phyloP scores from a whole-genome alignment of 2,329 filamentous ascomycete species.

The Hypoxylon rubiginosum region DNA sequence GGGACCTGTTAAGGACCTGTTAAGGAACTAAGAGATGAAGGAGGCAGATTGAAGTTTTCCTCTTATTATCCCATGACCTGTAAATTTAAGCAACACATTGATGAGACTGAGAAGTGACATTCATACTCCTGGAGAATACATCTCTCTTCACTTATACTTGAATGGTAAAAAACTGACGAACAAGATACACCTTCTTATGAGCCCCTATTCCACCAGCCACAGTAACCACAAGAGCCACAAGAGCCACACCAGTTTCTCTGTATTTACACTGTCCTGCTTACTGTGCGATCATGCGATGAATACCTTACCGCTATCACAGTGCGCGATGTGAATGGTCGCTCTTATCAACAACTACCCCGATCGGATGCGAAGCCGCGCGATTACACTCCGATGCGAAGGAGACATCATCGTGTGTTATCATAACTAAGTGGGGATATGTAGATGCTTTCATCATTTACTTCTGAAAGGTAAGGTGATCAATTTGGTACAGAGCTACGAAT shows the following conservation, averaged over 20 bases:
- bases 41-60: too few species aligned
- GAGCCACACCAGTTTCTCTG: conserved; percentile 12
- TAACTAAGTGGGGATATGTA: background rate
- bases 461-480: background rate
- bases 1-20: too few species aligned
- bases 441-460: background rate
- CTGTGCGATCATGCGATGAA: conserved; percentile 20
- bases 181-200: background rate
- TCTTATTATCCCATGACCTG: too few species aligned
- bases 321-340: conserved; percentile 12
- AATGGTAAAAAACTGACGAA: too few species aligned
- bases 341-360: conserved; percentile 32
- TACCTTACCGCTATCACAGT: background rate
- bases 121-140: too few species aligned
- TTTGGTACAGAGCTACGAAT: background rate
- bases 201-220: conserved; percentile 26
- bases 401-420: background rate
- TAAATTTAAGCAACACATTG: too few species aligned
- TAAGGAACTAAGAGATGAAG: too few species aligned
- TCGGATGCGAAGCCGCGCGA: conserved; percentile 5
- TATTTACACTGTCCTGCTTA: conserved; percentile 1
- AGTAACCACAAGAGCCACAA: too few species aligned
- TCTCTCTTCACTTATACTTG: too few species aligned
- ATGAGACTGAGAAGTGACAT: too few species aligned
- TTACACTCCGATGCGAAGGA: conserved; percentile 18